Conservation (phyloP, 768 basidiomycete species). For the Amanita pallidorosea region DNA sequence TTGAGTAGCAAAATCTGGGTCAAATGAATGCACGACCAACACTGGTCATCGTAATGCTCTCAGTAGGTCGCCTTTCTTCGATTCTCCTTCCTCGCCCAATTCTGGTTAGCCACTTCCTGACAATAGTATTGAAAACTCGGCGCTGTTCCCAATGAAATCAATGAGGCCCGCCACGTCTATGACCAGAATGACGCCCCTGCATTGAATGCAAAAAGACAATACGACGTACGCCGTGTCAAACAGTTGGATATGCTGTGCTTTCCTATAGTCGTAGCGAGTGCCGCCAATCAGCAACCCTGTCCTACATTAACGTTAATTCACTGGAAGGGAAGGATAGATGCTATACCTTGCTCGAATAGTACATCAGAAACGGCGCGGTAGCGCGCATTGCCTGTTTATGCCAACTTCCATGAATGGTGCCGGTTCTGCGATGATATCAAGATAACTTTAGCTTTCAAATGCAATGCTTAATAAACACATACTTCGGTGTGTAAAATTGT, state of each 20-base stretch:
- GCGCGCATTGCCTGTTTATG: constrained; percentile 34
- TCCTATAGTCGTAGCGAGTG: constrained; percentile 20
- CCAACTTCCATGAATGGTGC: constrained; percentile 25
- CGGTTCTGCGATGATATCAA: constrained; percentile 24
- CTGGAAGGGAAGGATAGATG: neutral
- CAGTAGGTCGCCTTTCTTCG: constrained; percentile 10
- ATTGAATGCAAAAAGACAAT: neutral
- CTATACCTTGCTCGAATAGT: constrained; percentile 25
- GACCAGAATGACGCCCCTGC: neutral
- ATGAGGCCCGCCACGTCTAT: constrained; percentile 48
- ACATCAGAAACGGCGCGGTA: constrained; percentile 34
- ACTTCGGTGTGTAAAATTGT: constrained; percentile 56
- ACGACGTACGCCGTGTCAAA: constrained; percentile 21
- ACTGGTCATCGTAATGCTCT: neutral
- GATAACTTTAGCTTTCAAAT: neutral
- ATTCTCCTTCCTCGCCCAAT: constrained; percentile 8
- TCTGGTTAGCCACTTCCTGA: constrained; percentile 42
- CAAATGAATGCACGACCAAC: neutral
- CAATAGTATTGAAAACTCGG: constrained; percentile 38
- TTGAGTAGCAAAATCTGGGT: too few relatives aligned
- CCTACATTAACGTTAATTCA: constrained; percentile 18
- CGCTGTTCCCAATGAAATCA: constrained; percentile 61
- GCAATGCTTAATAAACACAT: constrained; percentile 6
- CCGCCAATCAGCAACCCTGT: constrained; percentile 38
- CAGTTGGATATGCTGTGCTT: constrained; percentile 26